phyloP scores from a whole-genome alignment of 2,329 filamentous ascomycete genomes.

The Chaetomium strumarium region DNA sequence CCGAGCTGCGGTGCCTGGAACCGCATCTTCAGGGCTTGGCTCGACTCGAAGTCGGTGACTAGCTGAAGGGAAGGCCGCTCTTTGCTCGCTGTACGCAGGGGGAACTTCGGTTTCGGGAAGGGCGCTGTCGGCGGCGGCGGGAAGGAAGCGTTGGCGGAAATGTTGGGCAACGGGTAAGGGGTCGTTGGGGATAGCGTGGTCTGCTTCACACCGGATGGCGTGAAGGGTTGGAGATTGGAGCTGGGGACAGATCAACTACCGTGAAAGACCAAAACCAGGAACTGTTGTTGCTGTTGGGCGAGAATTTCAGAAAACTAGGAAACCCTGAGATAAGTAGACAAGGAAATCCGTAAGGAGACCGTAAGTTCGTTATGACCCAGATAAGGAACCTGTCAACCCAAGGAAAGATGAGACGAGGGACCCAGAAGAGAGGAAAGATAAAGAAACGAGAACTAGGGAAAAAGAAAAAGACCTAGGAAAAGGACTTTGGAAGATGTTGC shows the following conservation, averaged over 20 bases:
- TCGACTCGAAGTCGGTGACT: conserved; percentile 14
- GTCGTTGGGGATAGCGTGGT: background rate
- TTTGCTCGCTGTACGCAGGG: conserved; percentile 22
- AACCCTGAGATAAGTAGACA: background rate
- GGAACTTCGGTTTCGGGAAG: conserved; percentile 22
- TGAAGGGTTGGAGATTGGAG: background rate
- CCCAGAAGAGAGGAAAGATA: conserved; percentile 9
- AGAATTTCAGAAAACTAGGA: background rate
- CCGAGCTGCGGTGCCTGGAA: conserved; percentile 22
- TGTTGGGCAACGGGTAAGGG: conserved; percentile 19
- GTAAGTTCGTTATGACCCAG: background rate
- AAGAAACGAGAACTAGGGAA: conserved; percentile 9
- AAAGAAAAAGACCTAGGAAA: conserved; percentile 17
- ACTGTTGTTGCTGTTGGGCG: conserved; percentile 3
- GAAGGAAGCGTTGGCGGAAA: conserved; percentile 20
- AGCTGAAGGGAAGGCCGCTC: conserved; percentile 22
- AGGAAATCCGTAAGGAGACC: background rate
- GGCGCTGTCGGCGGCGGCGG: conserved; percentile 23
- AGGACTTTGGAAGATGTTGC: background rate
- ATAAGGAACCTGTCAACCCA: background rate
- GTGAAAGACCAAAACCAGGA: background rate
- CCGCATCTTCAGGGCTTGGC: conserved; percentile 13
- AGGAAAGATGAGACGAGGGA: conserved; percentile 9
- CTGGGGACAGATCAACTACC: conserved; percentile 23
- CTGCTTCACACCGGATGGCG: background rate